These are phyloP conservation scores for Galerina marginata DNA, from an alignment of 768 basidiomycete species.

Conservation along the genomic window DNA sequence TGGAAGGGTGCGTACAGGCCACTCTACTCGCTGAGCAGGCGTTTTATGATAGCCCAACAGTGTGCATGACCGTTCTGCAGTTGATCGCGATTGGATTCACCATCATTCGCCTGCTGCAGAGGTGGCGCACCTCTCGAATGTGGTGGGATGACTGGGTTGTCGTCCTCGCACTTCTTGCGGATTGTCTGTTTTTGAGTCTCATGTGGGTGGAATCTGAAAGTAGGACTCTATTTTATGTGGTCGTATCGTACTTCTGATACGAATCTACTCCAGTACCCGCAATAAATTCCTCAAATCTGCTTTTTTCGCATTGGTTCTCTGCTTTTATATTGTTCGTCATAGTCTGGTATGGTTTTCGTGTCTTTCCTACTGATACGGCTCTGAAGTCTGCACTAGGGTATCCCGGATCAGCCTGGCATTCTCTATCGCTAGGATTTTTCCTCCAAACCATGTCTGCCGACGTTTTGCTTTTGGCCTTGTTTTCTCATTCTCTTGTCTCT, in stretches of 20 bases:
- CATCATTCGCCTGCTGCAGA: slow-evolving; percentile 21
- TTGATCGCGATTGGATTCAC: slow-evolving; percentile 19
- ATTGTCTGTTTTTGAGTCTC: slow-evolving; percentile 11
- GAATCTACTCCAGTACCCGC: neutral
- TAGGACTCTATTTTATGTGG: slow-evolving; percentile 18
- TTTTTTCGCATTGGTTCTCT: slow-evolving; percentile 11
- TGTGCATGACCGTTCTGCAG: slow-evolving; percentile 19
- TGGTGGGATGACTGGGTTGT: slow-evolving; percentile 33
- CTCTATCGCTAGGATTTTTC: slow-evolving; percentile 20
- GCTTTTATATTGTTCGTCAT: slow-evolving; percentile 13
- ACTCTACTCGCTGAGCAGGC: neutral
- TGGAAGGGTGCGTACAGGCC: slow-evolving; percentile 17
- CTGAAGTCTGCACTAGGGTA: slow-evolving; percentile 3
- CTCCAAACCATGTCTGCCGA: slow-evolving; percentile 5
- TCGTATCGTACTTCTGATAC: neutral
- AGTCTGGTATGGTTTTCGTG: slow-evolving; percentile 7
- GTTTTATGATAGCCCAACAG: neutral
- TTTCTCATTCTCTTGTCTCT: slow-evolving; percentile 12
- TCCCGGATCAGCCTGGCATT: slow-evolving; percentile 20
- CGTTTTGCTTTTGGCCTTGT: slow-evolving; percentile 10
- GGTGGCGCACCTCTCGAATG: slow-evolving; percentile 16
- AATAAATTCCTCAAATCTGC: neutral
- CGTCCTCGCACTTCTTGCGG: slow-evolving; percentile 18
- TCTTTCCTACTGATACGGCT: neutral
- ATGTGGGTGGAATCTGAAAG: slow-evolving; percentile 19